Conservation (phyloP, 2,329 filamentous ascomycete species). For the Colletotrichum echinochloae region DNA sequence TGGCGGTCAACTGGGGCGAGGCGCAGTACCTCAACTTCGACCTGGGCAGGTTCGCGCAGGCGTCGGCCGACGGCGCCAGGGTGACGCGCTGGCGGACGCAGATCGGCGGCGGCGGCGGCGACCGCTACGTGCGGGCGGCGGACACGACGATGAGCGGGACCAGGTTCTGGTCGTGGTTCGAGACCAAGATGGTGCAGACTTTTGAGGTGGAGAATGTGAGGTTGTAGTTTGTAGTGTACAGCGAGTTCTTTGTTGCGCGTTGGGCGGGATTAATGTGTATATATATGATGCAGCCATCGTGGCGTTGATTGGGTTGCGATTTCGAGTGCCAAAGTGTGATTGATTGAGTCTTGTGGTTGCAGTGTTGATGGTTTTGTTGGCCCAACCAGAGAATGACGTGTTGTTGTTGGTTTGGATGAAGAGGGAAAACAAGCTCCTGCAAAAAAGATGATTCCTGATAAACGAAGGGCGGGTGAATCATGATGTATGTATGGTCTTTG, state of each 20-base stretch:
- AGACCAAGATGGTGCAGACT: slow-evolving; percentile 51
- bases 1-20: slow-evolving; percentile 54
- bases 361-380: not conserved
- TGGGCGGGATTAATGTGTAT: not conserved
- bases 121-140: slow-evolving; percentile 48
- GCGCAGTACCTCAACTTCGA: slow-evolving; percentile 56
- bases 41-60: slow-evolving; percentile 49
- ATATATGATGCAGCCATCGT: too few relatives aligned
- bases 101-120: slow-evolving; percentile 49
- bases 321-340: not conserved
- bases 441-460: too few relatives aligned
- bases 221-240: slow-evolving; percentile 18
- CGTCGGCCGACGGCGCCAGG: slow-evolving; percentile 47
- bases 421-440: too few relatives aligned
- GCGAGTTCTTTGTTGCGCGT: not conserved
- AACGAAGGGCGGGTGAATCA: too few relatives aligned
- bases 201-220: slow-evolving; percentile 52
- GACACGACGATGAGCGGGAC: slow-evolving; percentile 50
- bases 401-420: too few relatives aligned
- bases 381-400: not conserved
- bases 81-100: slow-evolving; percentile 54
- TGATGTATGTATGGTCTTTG: too few relatives aligned
- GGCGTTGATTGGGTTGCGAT: not conserved
- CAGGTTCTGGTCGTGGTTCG: slow-evolving; percentile 53
- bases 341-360: not conserved